Evolutionary conservation across 2,329 filamentous ascomycete genomes (phyloP).

Genomic region (Aspergillus pseudoglaucus): DNA sequence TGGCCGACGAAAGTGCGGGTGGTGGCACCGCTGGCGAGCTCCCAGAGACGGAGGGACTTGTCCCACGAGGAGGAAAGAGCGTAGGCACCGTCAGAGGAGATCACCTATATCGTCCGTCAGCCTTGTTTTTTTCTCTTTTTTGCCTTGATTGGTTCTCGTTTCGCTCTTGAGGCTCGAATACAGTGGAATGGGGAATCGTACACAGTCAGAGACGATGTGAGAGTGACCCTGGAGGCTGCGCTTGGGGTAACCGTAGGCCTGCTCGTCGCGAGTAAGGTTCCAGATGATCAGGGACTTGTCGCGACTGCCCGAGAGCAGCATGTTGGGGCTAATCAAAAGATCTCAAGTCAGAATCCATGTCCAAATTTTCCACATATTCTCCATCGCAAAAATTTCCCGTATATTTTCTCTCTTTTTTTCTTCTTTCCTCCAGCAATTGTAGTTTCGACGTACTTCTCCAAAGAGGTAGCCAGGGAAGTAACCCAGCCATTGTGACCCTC

Average conservation of each 20-base stretch:
- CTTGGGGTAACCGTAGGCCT: conserved; percentile 98
- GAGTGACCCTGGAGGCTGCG: conserved; percentile 97
- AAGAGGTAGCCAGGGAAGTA: conserved; percentile 94
- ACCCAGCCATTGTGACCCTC: conserved; percentile 99
- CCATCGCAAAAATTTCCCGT: conserved; percentile 3
- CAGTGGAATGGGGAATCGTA: conserved; percentile 51
- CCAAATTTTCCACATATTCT: background rate
- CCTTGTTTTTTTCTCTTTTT: background rate
- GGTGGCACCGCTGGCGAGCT: conserved; percentile 93
- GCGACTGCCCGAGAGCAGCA: conserved; percentile 95
- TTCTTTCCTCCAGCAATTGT: conserved; percentile 2
- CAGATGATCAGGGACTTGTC: conserved; percentile 99
- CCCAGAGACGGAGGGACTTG: conserved; percentile 99
- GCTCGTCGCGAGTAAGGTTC: conserved; percentile 99
- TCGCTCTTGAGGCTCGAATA: conserved; percentile 2
- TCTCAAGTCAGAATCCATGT: conserved; percentile 28
- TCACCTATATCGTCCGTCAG: conserved; percentile 58
- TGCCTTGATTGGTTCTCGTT: conserved; percentile 2
- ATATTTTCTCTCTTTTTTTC: conserved; percentile 10
- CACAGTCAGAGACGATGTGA: conserved; percentile 99
- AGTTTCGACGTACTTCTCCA: conserved; percentile 81
- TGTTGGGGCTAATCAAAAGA: conserved; percentile 70
- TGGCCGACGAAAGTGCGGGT: conserved; percentile 98
- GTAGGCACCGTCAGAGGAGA: conserved; percentile 99
- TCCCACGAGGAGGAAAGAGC: conserved; percentile 98